Evolutionary conservation across 768 basidiomycete genomes (phyloP).

Genomic region (Hebeloma cylindrosporum): DNA sequence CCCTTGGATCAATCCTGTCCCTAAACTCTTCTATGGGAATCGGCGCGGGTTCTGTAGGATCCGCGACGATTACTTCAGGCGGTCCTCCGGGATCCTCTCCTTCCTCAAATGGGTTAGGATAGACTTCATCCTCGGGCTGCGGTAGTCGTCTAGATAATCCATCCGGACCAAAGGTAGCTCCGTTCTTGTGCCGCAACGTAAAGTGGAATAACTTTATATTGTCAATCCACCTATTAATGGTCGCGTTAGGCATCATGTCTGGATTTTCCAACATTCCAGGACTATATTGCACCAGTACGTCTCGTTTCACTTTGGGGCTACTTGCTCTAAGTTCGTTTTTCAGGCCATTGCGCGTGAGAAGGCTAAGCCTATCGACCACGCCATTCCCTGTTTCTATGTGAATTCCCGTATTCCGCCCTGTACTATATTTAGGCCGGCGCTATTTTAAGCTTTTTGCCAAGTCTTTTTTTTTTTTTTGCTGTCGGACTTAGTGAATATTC

Average conservation of each 20-base stretch:
- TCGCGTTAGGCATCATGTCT: constrained; percentile 29
- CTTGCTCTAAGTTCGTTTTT: too few species aligned
- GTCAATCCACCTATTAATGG: constrained; percentile 16
- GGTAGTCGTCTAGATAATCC: constrained; percentile 13
- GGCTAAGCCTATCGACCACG: too few species aligned
- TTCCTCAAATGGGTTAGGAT: background rate
- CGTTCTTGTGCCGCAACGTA: constrained; percentile 11
- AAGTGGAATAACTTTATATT: constrained; percentile 16
- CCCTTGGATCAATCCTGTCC: background rate
- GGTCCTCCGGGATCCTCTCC: constrained; percentile 20
- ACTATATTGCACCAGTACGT: too few species aligned
- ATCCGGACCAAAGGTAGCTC: constrained; percentile 8
- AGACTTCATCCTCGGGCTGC: constrained; percentile 17
- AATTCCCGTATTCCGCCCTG: too few species aligned
- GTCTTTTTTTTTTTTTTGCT: too few species aligned
- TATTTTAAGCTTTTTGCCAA: too few species aligned
- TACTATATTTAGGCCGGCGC: too few species aligned
- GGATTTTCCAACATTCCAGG: constrained; percentile 19
- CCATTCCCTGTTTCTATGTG: too few species aligned
- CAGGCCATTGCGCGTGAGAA: too few species aligned
- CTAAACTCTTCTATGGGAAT: constrained; percentile 12
- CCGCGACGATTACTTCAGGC: constrained; percentile 22
- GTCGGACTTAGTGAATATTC: too few species aligned
- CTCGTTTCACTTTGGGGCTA: too few species aligned
- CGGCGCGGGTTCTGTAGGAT: constrained; percentile 16